A percentile compares a stretch with the other conserved stretches of the same genome.
These are phyloP conservation scores for Syzygium grande DNA, from an alignment of 345 rosid species.

Conservation along the genomic window DNA sequence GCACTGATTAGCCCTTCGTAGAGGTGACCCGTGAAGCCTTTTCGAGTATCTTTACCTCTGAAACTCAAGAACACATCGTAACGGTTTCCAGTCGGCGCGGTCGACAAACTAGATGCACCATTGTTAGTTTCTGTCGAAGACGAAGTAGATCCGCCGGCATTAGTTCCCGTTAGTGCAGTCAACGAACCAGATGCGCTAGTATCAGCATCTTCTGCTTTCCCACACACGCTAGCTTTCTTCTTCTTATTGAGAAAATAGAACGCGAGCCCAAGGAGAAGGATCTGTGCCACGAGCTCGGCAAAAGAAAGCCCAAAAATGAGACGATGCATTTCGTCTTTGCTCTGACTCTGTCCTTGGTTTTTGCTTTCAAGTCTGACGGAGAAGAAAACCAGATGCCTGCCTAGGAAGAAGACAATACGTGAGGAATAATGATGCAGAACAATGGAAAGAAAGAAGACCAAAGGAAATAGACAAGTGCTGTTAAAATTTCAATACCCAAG, in stretches of 20 bases:
- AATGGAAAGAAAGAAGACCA: not conserved
- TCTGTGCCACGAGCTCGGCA: no score
- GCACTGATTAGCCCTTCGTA: fast-evolving
- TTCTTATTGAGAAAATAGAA: no score
- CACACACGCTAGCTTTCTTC: no score
- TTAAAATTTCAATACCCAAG: not conserved
- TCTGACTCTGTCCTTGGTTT: not conserved
- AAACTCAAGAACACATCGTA: not conserved
- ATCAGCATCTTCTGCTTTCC: not conserved
- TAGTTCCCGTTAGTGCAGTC: not conserved
- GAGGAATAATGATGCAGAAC: not conserved
- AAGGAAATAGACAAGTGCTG: not conserved
- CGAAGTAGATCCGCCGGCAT: not conserved
- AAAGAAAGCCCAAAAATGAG: no score
- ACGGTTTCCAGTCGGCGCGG: not conserved
- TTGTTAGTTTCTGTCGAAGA: not conserved
- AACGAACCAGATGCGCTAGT: not conserved
- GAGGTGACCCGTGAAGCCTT: not conserved
- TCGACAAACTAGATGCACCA: not conserved
- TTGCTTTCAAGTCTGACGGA: not conserved
- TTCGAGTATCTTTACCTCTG: not conserved
- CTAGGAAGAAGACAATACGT: no score
- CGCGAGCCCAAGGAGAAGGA: no score
- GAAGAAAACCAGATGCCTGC: not conserved
- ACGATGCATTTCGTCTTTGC: not conserved